Conservation (phyloP, 2,329 filamentous ascomycete species). For the Hypoxylon sp. region DNA sequence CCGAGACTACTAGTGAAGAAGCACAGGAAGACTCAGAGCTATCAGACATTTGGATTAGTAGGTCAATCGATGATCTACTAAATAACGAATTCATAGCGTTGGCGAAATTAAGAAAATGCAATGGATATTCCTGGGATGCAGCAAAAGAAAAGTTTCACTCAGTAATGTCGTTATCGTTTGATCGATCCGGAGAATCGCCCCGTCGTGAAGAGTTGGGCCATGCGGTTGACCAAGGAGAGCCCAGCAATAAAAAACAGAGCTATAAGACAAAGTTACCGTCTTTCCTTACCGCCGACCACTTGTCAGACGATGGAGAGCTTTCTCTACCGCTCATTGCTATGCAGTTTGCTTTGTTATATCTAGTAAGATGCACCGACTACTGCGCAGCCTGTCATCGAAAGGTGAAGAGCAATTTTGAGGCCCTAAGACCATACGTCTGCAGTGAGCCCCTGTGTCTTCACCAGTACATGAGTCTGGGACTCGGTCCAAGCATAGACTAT, state of each 20-base stretch:
- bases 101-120: slow-evolving; percentile 69
- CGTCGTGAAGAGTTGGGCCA: not conserved
- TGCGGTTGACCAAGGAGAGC: not conserved
- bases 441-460: slow-evolving; percentile 82
- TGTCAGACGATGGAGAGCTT: slow-evolving; percentile 53
- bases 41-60: slow-evolving; percentile 77
- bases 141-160: slow-evolving; percentile 65
- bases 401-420: slow-evolving; percentile 74
- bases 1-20: slow-evolving; percentile 11
- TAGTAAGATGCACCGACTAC: slow-evolving; percentile 86
- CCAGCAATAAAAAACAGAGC: not conserved
- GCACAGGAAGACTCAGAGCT: slow-evolving; percentile 55
- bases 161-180: not conserved
- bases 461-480: slow-evolving; percentile 88
- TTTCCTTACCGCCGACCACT: slow-evolving; percentile 54
- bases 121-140: slow-evolving; percentile 74
- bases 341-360: slow-evolving; percentile 83
- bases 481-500: slow-evolving; percentile 88
- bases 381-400: slow-evolving; percentile 87
- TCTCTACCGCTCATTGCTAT: slow-evolving; percentile 73
- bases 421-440: slow-evolving; percentile 86
- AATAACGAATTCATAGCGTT: slow-evolving; percentile 75
- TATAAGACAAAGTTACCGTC: slow-evolving; percentile 43
- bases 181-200: not conserved
- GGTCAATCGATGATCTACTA: slow-evolving; percentile 78